A percentile compares a stretch with the other conserved stretches of the same genome.
Evolutionary conservation across 495 filamentous ascomycete species (phyloP).

Genomic region (Lepidopterella palustris): DNA sequence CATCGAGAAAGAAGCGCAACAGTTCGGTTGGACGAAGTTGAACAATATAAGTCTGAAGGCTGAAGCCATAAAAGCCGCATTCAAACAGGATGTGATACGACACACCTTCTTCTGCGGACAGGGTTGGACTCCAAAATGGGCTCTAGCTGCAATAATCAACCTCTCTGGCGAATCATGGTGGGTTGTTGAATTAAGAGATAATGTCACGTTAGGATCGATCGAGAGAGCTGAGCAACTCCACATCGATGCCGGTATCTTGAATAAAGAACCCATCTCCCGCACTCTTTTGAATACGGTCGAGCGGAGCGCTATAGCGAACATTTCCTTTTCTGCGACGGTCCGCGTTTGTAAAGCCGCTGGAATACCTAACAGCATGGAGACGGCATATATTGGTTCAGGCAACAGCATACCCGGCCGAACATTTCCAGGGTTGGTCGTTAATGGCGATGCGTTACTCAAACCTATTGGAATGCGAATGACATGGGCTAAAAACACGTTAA

Average conservation of each 20-base stretch:
- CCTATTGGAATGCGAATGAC: background rate
- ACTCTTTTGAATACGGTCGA: background rate
- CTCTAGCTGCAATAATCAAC: conserved; percentile 28
- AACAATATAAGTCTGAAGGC: conserved; percentile 6
- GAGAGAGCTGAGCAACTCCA: conserved; percentile 3
- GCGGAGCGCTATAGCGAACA: background rate
- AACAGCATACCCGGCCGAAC: background rate
- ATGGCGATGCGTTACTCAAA: conserved; percentile 14
- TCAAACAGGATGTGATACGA: conserved; percentile 29
- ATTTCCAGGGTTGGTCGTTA: conserved; percentile 9
- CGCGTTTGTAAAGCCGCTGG: background rate
- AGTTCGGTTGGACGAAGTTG: conserved; percentile 28
- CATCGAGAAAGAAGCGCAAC: conserved; percentile 26
- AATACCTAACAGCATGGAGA: background rate
- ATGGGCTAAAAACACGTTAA: too few species aligned
- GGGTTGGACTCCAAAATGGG: conserved; percentile 33
- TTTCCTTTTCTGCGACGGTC: background rate
- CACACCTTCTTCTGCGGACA: conserved; percentile 24
- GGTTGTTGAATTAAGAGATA: conserved; percentile 21
- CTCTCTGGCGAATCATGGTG: conserved; percentile 35
- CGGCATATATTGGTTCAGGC: background rate
- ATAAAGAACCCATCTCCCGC: conserved; percentile 1
- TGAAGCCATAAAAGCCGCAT: conserved; percentile 23
- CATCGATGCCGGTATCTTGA: background rate
- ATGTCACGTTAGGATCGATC: background rate